These are phyloP conservation scores for Crucibulum laeve DNA, from an alignment of 768 basidiomycete species.

Conservation along the genomic window DNA sequence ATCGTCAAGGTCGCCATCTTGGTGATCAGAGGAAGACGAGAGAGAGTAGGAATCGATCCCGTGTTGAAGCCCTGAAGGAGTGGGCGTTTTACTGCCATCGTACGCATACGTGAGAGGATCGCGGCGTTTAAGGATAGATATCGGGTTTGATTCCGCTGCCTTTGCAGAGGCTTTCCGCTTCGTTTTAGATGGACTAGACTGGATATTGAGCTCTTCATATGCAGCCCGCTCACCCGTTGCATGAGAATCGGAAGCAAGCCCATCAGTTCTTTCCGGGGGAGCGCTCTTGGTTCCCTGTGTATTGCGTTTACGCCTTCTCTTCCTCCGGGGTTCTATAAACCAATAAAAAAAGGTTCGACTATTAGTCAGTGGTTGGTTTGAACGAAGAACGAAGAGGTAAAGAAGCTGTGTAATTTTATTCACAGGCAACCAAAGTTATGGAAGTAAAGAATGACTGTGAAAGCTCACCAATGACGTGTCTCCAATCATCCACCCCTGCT, in stretches of 20 bases:
- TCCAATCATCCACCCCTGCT: slow-evolving; percentile 7
- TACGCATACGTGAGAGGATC: not conserved
- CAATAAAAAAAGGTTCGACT: slow-evolving; percentile 13
- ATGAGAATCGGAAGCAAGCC: not conserved
- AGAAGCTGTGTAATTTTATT: not conserved
- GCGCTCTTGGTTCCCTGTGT: not conserved
- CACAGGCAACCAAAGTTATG: not conserved
- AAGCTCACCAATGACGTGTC: slow-evolving; percentile 16
- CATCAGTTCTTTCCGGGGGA: not conserved
- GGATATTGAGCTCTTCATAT: too few relatives aligned
- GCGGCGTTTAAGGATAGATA: not conserved
- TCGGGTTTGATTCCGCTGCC: not conserved
- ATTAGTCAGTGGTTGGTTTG: slow-evolving; percentile 10
- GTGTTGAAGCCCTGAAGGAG: not conserved
- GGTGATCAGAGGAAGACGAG: not conserved
- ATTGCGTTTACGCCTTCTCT: slow-evolving; percentile 2
- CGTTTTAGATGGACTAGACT: too few relatives aligned
- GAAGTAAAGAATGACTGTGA: not conserved
- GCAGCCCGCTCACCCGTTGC: too few relatives aligned
- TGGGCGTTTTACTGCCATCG: not conserved
- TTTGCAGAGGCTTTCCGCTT: not conserved
- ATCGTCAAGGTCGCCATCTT: slow-evolving; percentile 1
- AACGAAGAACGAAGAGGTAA: not conserved
- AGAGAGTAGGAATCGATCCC: not conserved
- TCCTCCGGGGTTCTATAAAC: slow-evolving; percentile 14